phyloP scores from a whole-genome alignment of 345 rosid species.

The Syzygium aqueum region DNA sequence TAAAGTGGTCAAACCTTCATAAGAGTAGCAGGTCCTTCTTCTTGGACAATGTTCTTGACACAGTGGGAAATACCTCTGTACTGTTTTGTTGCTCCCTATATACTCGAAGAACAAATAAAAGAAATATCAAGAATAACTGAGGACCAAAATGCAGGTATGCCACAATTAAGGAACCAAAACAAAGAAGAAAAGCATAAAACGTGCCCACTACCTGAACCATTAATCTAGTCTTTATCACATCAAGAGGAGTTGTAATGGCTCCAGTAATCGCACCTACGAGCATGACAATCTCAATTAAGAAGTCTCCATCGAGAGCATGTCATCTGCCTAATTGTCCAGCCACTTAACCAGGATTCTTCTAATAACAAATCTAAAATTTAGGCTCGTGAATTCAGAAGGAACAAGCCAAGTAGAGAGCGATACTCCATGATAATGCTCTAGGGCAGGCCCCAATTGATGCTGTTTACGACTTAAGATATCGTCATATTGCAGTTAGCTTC shows the following conservation, averaged over 20 bases:
- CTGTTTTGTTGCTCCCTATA: slow-evolving; percentile 72
- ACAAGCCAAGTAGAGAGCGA: not conserved
- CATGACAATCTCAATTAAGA: not conserved
- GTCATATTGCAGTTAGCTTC: not conserved
- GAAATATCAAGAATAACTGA: not conserved
- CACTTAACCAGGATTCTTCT: not conserved
- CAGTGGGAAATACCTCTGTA: slow-evolving; percentile 75
- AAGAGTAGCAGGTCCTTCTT: slow-evolving; percentile 87
- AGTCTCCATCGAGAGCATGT: not conserved
- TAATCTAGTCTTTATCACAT: slow-evolving; percentile 91
- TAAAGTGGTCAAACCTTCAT: slow-evolving; percentile 42
- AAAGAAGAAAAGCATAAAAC: not conserved
- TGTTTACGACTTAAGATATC: not conserved
- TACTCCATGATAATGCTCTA: not conserved
- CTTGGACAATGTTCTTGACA: slow-evolving; percentile 67
- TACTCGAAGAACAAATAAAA: not conserved
- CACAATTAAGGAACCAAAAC: not conserved
- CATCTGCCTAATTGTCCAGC: not conserved
- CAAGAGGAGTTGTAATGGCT: slow-evolving; percentile 95
- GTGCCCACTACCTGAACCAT: slow-evolving; percentile 71
- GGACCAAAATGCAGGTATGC: not conserved
- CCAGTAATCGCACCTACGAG: slow-evolving; percentile 66
- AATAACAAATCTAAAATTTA: not conserved
- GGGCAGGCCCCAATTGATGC: not conserved
- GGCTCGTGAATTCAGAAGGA: not conserved